Evolutionary conservation across 2,329 filamentous ascomycete species (phyloP).

Genomic region (Rosellinia necatrix): DNA sequence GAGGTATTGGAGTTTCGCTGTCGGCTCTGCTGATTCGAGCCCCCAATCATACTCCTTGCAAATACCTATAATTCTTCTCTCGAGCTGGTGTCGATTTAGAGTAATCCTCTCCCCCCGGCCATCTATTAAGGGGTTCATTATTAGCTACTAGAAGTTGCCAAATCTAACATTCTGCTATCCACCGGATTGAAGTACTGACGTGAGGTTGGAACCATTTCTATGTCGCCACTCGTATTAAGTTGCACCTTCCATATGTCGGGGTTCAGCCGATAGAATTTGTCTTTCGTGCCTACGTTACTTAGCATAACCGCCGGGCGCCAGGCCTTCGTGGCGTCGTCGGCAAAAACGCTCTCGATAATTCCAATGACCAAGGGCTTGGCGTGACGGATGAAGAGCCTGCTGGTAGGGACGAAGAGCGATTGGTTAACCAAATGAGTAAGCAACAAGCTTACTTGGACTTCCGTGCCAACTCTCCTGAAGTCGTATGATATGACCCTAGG

Average conservation of each 20-base stretch:
- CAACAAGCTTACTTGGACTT: background rate
- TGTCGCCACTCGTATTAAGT: background rate
- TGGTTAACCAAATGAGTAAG: background rate
- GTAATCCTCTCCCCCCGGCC: background rate
- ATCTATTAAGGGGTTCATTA: background rate
- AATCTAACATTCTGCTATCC: background rate
- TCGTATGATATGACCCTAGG: background rate
- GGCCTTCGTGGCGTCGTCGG: background rate
- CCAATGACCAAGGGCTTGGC: background rate
- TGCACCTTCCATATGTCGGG: background rate
- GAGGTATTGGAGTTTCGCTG: too few species aligned
- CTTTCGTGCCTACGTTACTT: rapidly evolving
- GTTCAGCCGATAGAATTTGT: background rate
- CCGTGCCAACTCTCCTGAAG: background rate
- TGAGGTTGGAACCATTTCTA: background rate
- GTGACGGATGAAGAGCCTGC: too few species aligned
- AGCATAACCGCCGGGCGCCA: background rate
- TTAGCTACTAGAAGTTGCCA: background rate
- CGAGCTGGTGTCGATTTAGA: background rate
- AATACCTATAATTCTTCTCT: background rate
- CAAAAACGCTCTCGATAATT: background rate
- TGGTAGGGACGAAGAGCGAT: too few species aligned
- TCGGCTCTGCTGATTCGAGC: too few species aligned
- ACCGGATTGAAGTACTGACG: background rate
- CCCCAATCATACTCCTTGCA: too few species aligned